Evolutionary conservation across 176 grass and related monocot genomes (phyloP), one percentile per base, ranked within the genome.

Genomic region (Avena sativa): DNA sequence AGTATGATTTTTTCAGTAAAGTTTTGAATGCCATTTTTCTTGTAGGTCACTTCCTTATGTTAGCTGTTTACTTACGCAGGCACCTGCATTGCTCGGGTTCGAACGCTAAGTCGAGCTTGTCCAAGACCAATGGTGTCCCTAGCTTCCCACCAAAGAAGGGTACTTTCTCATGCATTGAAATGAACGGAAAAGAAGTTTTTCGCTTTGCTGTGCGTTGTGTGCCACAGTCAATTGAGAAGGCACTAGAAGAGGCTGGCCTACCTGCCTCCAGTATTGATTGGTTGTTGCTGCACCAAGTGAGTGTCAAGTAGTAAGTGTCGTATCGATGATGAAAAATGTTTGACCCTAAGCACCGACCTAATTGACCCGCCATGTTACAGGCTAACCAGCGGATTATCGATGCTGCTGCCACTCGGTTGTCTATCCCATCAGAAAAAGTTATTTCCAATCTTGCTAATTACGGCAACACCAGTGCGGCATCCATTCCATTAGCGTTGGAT

Each of bases 171-270:
- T 89, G 63, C 83, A 98, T 98, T 87, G 79, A 90, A 86, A 98
- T 96, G 94, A 98, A 98, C 13, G 97, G 97, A 32, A 96, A 98
- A 80, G 97, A 98, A 79, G 97, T 98, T 64, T 98, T 98, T 65
- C 94, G 94, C 47, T 98, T 98, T 88, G 94, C 94, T 69, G 90
- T 98, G n/a, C 91, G 89, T 4, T 94, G 82, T 1, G 97, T 98
- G 12, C 94, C 94, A 16, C 89, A 89, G 30, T 94, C 97, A 25
- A 93, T 94, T 38, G 97, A 98, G 52, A 92, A 88, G 43, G 92
- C 97, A 71, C 86, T 98, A 9, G 85, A 93, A 83, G 80, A 98
- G 56, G 93, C 97, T 19, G 88, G 85, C 74, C 57, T 98, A 51
- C 34, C 93, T 64, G 80, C 84, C 20, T 98, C 97, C 66, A 83